Base-by-base conservation (phyloP, 2,329 filamentous ascomycete species). In the Sphaerulina populicola region DNA sequence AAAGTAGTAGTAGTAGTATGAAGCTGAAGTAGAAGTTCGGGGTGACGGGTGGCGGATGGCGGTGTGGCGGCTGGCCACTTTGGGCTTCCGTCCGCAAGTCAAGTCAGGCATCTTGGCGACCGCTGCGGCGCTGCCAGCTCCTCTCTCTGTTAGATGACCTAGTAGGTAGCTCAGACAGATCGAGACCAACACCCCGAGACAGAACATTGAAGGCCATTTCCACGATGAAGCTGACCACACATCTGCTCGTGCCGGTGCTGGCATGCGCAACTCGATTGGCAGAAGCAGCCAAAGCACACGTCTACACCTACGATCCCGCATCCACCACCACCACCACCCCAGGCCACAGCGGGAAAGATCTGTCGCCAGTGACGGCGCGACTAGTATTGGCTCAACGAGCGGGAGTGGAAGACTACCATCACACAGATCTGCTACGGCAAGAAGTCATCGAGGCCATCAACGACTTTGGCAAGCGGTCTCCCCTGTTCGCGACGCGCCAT, bases 361-460 rank as follows among this genome's bases (percentile, higher is more conserved):
- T 71, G 53, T 63, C 61, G 4, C 69, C 74, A 12, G 67, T 71
- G 49, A 70, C 71, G 36, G 73, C 75, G 57, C 69, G 75, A 62
- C 63, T 77, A 51, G 70, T 77, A 44, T 61, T 78, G 53, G 75
- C 75, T 44, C 72, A 76, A 62, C 66, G 74, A 59, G 68, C 76
- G 23, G 74, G 74, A 14, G 65, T 77, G 31, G 72, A 74, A 47
- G 68, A 71, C 48, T 77, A 71, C 64, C 74, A 77, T 57, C 62
- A 66, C 21, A 62, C 74, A 43, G 66, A 70, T 51, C 57, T 70
- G 52, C 57, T 65, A 27, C 66, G 67, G 44, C 66, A 71, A 9
- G 66, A 71, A 8, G 66, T 65, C n/a, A 61, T 78, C 45, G 58
- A 68, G 33, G 68, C 71, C 43, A 69, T 78, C 56, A 76, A 76